These are phyloP conservation scores for Stemphylium beticola DNA, from an alignment of 2,329 filamentous ascomycete species.

Conservation along the genomic window DNA sequence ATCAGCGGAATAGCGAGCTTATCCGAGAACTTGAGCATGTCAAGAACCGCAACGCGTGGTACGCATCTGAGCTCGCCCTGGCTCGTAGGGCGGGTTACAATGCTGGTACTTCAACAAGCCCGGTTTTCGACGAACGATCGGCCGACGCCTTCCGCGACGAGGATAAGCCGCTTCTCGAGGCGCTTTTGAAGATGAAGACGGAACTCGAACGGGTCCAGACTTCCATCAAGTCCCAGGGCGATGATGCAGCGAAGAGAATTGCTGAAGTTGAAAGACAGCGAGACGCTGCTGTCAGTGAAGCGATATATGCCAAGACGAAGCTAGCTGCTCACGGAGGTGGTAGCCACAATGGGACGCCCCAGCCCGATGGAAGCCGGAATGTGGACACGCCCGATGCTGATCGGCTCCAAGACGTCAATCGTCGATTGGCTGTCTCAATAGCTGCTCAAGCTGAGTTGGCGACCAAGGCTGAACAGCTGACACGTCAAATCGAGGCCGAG, in stretches of 20 bases:
- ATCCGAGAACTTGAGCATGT: conserved; percentile 85
- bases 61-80: conserved; percentile 90
- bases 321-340: conserved; percentile 77
- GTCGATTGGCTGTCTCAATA: conserved; percentile 81
- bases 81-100: conserved; percentile 89
- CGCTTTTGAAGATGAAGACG: conserved; percentile 85
- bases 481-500: conserved; percentile 78
- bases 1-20: conserved; percentile 71
- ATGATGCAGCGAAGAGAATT: conserved; percentile 84
- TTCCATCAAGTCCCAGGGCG: conserved; percentile 86
- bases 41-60: conserved; percentile 93
- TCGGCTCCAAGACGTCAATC: conserved; percentile 75
- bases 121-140: conserved; percentile 75
- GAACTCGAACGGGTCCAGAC: conserved; percentile 89
- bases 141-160: conserved; percentile 87
- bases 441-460: conserved; percentile 82
- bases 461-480: conserved; percentile 72
- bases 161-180: conserved; percentile 89
- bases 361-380: conserved; percentile 62
- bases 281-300: conserved; percentile 92
- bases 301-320: conserved; percentile 92
- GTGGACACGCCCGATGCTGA: conserved; percentile 67
- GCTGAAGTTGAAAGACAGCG: conserved; percentile 94
- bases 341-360: conserved; percentile 66
- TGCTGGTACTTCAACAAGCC: conserved; percentile 71